Base-by-base conservation (phyloP, 2,329 filamentous ascomycete species). In the Paramyrothecium sp. region DNA sequence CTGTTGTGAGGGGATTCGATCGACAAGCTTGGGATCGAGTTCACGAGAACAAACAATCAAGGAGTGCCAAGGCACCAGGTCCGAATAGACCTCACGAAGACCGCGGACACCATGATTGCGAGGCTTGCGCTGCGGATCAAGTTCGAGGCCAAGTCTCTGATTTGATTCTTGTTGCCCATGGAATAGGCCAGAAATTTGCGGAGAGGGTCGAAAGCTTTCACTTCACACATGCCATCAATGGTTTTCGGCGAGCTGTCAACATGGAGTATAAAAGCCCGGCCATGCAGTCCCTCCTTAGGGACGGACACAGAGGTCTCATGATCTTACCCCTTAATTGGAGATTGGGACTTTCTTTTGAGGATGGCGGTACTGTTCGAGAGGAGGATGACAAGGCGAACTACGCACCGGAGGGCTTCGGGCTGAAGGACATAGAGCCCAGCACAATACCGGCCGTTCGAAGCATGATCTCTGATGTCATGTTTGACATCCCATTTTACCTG, bases 401-500 rank as follows among this genome's bases (percentile, higher is more conserved):
- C 55, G 80, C 82, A 2, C 77, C 82, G 3, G 80, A 85, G 33
- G 88, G 88, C 44, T 84, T 82, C 63, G 71, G 75, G 0, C 79
- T 99, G 16, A 90, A 93, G 64, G 93, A 98, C 64, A 97, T 99
- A 63, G 97, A 96, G 5, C 93, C 92, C 1, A 85, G 88, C 47
- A 95, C 91, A 0, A 91, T 99, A 30, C 93, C 94, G 0, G 92
- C 91, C 1, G 89, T 99, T n/a, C 88, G 95, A 50, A 91, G 90
- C 68, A 87, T 99, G 69, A 96, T 99, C 60, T 96, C 91, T 47
- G 95, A 99, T 71, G 92, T 99, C 65, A 97, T 99, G 92, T 89
- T 98, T 53, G 95, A 99, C 70, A 94, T 99, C 53, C 95, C 95
- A 0, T 98, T 97, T 70, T 99, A 98, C 75, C 88, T 99, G 75